Conservation (phyloP, 768 basidiomycete genomes). For the Pisolithus sp. region DNA sequence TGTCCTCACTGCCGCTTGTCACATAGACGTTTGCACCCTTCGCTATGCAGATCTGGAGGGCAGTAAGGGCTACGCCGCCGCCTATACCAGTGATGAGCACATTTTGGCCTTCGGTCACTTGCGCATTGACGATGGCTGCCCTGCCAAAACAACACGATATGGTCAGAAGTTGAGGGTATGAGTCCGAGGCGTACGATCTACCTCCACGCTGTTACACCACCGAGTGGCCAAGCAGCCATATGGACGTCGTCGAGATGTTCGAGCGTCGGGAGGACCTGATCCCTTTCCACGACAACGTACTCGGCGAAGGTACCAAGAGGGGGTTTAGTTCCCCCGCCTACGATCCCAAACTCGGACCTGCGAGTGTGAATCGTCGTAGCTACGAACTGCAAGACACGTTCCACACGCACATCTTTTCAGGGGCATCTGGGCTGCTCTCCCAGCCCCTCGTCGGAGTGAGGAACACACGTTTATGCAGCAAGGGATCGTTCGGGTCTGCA, state of each 20-base stretch:
- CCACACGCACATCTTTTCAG: conserved; percentile 51
- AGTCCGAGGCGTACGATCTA: conserved; percentile 24
- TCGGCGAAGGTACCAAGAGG: conserved; percentile 70
- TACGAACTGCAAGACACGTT: not conserved
- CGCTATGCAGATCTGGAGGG: conserved; percentile 70
- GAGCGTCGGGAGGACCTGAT: conserved; percentile 61
- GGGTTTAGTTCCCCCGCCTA: conserved; percentile 53
- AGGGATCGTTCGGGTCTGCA: conserved; percentile 43
- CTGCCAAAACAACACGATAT: conserved; percentile 27
- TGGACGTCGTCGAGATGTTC: conserved; percentile 62
- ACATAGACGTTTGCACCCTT: conserved; percentile 78
- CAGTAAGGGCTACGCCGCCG: conserved; percentile 75
- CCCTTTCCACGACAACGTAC: conserved; percentile 66
- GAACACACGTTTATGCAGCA: conserved; percentile 64
- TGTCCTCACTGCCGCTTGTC: conserved; percentile 63
- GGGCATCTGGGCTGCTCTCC: conserved; percentile 56
- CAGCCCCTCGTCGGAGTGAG: conserved; percentile 75
- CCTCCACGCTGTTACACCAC: conserved; percentile 82
- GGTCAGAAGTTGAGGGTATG: not conserved
- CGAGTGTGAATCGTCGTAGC: not conserved
- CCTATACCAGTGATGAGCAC: conserved; percentile 79
- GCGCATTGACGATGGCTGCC: conserved; percentile 59
- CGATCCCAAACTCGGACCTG: conserved; percentile 49
- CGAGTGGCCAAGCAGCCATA: conserved; percentile 72
- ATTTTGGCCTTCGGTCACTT: conserved; percentile 56